Conservation (phyloP, 768 basidiomycete species). For the Lentinula guzmanii region DNA sequence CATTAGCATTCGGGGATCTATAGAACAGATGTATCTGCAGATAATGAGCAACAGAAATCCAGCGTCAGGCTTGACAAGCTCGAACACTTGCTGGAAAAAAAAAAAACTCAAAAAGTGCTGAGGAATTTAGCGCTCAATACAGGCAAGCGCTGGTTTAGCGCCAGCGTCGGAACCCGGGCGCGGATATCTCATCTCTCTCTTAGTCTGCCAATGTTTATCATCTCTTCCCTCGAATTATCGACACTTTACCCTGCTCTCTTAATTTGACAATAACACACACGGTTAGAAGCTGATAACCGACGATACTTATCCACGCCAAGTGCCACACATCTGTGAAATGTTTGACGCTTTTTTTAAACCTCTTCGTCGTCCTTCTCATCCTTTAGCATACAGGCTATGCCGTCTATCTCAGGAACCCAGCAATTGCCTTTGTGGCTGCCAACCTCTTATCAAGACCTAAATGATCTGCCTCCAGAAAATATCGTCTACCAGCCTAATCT, state of each 20-base stretch:
- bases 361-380: neutral
- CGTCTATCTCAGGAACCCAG: neutral
- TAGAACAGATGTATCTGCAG: too few relatives aligned
- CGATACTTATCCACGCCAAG: neutral
- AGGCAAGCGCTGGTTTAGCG: too few relatives aligned
- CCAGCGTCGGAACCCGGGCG: too few relatives aligned
- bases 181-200: too few relatives aligned
- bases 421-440: neutral
- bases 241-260: neutral
- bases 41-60: too few relatives aligned
- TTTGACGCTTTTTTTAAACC: neutral
- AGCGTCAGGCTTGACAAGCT: too few relatives aligned
- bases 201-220: neutral
- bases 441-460: slow-evolving; percentile 4
- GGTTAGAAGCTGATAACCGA: neutral
- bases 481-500: slow-evolving; percentile 7
- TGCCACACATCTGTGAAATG: neutral
- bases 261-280: neutral
- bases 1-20: too few relatives aligned
- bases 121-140: too few relatives aligned
- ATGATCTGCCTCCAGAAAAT: slow-evolving; percentile 2
- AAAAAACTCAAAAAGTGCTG: too few relatives aligned
- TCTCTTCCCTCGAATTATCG: neutral
- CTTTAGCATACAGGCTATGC: neutral
- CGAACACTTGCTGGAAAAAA: too few relatives aligned